Conservation (phyloP, 805 yeast species). For the Maudiozyma barnettii region DNA sequence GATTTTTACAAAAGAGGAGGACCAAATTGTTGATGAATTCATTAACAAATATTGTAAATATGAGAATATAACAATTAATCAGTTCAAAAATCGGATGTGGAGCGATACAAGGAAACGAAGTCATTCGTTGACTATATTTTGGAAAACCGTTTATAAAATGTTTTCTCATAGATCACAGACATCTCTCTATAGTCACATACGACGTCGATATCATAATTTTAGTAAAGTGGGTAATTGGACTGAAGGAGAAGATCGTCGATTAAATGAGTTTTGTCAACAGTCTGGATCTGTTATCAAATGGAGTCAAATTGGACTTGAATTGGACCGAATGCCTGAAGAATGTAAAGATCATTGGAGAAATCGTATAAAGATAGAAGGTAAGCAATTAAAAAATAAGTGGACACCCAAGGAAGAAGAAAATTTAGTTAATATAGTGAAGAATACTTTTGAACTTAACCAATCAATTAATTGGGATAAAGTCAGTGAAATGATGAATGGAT, state of each 20-base stretch:
- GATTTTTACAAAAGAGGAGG: background rate
- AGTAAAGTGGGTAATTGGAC: constrained; percentile 83
- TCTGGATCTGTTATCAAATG: too few species aligned
- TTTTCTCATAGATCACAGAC: constrained; percentile 75
- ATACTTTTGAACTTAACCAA: constrained; percentile 3
- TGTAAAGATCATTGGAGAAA: constrained; percentile 92
- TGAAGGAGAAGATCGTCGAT: constrained; percentile 49
- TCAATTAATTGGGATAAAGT: constrained; percentile 78
- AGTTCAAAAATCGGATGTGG: background rate
- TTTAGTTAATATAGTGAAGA: constrained; percentile 41
- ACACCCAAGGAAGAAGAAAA: constrained; percentile 53
- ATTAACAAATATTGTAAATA: background rate
- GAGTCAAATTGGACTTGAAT: constrained; percentile 63
- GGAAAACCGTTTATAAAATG: constrained; percentile 68
- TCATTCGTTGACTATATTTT: constrained; percentile 63
- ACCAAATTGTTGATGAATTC: background rate
- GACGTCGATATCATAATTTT: constrained; percentile 75
- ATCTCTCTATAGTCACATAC: constrained; percentile 76
- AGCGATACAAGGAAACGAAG: too few species aligned
- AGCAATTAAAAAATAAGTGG: constrained; percentile 68
- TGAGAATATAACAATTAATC: background rate
- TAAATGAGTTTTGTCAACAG: too few species aligned
- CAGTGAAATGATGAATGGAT: constrained; percentile 75
- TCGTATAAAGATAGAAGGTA: constrained; percentile 75
- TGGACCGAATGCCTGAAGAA: constrained; percentile 92